Base-by-base conservation (phyloP, 2,329 filamentous ascomycete genomes). In the Fusarium nurragi region DNA sequence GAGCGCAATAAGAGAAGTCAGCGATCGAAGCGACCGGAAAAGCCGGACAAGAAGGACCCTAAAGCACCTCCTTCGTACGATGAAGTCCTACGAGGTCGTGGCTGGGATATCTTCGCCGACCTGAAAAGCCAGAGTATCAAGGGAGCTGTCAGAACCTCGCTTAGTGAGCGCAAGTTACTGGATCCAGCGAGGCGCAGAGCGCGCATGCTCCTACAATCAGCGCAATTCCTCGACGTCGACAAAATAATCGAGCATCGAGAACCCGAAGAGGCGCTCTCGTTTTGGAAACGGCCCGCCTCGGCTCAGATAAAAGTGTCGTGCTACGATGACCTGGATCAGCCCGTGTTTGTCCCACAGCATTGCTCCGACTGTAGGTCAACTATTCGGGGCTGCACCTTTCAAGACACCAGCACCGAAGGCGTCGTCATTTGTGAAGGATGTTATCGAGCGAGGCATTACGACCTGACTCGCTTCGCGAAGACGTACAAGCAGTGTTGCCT, bases 181-280 rank as follows among this genome's bases (percentile, higher is more conserved):
- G 34, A 55, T 6, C 53, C 65, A 2, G 40, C 60, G 6, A 48
- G 59, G 16, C 64, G 70, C 18, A 54, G 71, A 19, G 74, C 73
- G 4, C 69, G 72, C 6, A 69, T 75, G 54, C 64, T 78, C 2
- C 67, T 77, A 1, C 76, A 77, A 40, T 64, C 72, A 10, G 65
- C 69, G 30, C 74, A 73, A 5, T 76, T 77, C 19, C 69, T 79
- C 3, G 77, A 79, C 39, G 74, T 79, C 23, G 77, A 79, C 53
- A 77, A 78, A n/a, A 39, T 77, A 3, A 72, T 78, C 18, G 76
- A 79, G 61, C 66, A 78, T 54, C 69, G 73, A 11, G 69, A 73
- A 9, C 62, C 57, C 0, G 60, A 71, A 22, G 52, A 70, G 21
- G 32, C 69, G 3, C 54, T 65, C 2, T 57, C 54, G 1, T 71